Conservation (phyloP, 441 rosid species). For the Populus trichocarpa region DNA sequence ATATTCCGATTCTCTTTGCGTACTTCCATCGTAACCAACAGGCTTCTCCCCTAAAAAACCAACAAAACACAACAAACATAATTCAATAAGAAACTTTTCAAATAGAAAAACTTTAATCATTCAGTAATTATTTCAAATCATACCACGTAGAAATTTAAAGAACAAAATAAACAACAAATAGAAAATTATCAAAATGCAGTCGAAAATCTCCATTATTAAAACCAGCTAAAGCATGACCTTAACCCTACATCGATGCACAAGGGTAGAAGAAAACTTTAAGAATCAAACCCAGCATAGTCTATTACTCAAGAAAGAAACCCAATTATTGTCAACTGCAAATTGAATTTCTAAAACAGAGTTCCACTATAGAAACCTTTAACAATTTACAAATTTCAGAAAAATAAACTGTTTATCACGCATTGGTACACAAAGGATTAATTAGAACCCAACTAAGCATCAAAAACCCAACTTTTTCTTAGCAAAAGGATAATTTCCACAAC, state of each 20-base stretch:
- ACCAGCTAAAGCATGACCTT: background rate
- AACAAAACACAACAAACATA: background rate
- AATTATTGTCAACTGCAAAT: background rate
- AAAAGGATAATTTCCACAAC: background rate
- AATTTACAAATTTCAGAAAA: background rate
- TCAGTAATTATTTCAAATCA: background rate
- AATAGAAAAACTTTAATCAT: background rate
- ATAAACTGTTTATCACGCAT: background rate
- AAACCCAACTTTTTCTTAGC: background rate
- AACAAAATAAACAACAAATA: background rate
- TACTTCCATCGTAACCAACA: background rate
- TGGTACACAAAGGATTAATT: background rate
- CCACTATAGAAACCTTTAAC: background rate
- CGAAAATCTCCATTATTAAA: background rate
- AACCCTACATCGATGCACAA: background rate
- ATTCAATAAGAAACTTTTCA: background rate
- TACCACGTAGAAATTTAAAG: background rate
- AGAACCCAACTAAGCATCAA: too few species aligned
- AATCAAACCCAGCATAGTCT: background rate
- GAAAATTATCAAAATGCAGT: background rate
- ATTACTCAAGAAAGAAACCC: background rate
- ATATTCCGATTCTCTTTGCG: slow-evolving; percentile 26
- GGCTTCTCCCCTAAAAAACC: background rate
- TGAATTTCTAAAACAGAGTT: background rate
- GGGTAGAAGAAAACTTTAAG: background rate